Conservation (phyloP, 805 yeast genomes). For the Metschnikowia anglica region DNA sequence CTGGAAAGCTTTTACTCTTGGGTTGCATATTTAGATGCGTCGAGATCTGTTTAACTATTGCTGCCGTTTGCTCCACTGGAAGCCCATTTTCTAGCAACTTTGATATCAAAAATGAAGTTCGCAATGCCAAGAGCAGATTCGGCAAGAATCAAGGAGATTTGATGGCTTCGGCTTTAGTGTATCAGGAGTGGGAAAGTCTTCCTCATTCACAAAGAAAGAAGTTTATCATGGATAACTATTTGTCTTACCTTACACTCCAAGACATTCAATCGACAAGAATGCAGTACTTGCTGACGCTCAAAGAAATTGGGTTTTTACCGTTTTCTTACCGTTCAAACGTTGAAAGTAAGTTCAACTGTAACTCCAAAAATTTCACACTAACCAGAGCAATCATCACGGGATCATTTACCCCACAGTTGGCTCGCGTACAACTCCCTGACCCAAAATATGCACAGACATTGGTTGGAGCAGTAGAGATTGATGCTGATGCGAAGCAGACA, state of each 20-base stretch:
- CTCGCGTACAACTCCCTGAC: slow-evolving; percentile 79
- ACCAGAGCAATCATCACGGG: slow-evolving; percentile 73
- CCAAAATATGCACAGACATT: slow-evolving; percentile 67
- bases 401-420: slow-evolving; percentile 78
- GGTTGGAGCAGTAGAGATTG: slow-evolving; percentile 81
- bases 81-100: slow-evolving; percentile 64
- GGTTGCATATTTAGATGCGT: slow-evolving; percentile 84
- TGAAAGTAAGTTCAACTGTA: slow-evolving; percentile 45
- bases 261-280: slow-evolving; percentile 70
- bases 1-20: slow-evolving; percentile 77
- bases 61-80: slow-evolving; percentile 72
- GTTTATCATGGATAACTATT: slow-evolving; percentile 53
- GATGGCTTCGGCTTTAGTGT: slow-evolving; percentile 62
- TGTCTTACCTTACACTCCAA: slow-evolving; percentile 63
- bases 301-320: slow-evolving; percentile 77
- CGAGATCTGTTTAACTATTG: slow-evolving; percentile 74
- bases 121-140: slow-evolving; percentile 40
- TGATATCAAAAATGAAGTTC: slow-evolving; percentile 66
- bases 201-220: slow-evolving; percentile 28
- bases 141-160: slow-evolving; percentile 66
- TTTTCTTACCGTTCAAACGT: slow-evolving; percentile 38
- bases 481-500: slow-evolving; percentile 73
- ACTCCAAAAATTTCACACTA: slow-evolving; percentile 49
- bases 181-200: slow-evolving; percentile 46
- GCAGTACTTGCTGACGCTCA: slow-evolving; percentile 68